A percentile compares a stretch with the other conserved stretches of the same genome.
Evolutionary conservation across 805 yeast species (phyloP).

Genomic region (Candida montana): DNA sequence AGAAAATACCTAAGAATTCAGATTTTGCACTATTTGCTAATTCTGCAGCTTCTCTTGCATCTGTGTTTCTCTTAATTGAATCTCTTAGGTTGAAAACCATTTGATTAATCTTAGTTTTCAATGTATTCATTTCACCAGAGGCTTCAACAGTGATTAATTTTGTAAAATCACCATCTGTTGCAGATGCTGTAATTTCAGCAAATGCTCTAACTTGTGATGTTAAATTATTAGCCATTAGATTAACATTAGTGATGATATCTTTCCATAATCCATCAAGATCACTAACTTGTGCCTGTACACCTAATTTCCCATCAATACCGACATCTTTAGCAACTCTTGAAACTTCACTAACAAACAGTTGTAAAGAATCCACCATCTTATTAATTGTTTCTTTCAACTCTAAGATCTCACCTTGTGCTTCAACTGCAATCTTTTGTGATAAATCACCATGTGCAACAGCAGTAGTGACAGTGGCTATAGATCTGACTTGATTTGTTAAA

Average conservation of each 20-base stretch:
- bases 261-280: constrained; percentile 93
- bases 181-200: constrained; percentile 91
- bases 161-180: constrained; percentile 90
- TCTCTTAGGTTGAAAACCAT: constrained; percentile 85
- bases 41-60: constrained; percentile 93
- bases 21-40: constrained; percentile 85
- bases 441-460: constrained; percentile 94
- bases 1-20: constrained; percentile 84
- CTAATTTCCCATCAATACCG: constrained; percentile 89
- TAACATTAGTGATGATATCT: constrained; percentile 85
- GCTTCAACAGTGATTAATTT: constrained; percentile 89
- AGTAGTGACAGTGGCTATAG: constrained; percentile 88
- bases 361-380: constrained; percentile 89
- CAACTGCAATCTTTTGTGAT: constrained; percentile 82
- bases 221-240: constrained; percentile 90
- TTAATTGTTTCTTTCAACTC: constrained; percentile 83
- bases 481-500: constrained; percentile 86
- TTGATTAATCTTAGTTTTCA: constrained; percentile 57
- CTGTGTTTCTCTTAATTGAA: constrained; percentile 85
- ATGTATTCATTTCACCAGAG: constrained; percentile 73
- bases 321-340: constrained; percentile 88
- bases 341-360: constrained; percentile 83
- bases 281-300: constrained; percentile 85
- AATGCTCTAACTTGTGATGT: constrained; percentile 91
- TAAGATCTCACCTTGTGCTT: constrained; percentile 85